Evolutionary conservation across 108 stramenopile species (phyloP), one percentile per base, ranked within the genome.

Genomic region (Cyclotella kingstonii): DNA sequence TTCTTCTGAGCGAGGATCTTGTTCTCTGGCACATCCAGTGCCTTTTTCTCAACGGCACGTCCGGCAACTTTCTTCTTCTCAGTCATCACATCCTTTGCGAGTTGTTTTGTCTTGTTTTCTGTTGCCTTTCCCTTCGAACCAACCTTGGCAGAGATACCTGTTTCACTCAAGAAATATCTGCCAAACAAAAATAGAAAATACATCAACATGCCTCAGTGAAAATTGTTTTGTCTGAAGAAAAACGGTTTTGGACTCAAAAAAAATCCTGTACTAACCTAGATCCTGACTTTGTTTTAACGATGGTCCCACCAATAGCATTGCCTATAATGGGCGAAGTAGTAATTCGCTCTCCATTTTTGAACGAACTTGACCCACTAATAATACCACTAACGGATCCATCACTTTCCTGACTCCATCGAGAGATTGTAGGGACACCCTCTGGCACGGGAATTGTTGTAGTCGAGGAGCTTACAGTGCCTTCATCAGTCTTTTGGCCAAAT

Each of bases 361-460:
- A 78, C 10, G 58, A 36, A 22, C 33, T 45, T 1, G 77, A 73
- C 17, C 77, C 77, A 17, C 50, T 54, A 25, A 78, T 66, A 6
- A 58, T 19, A 19, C 76, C 76, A 19, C 63, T 70, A 27, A 80
- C 67, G 5, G 63, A 62, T 39, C 86, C 86, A 75, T 91, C 86
- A 10, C 73, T 49, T 29, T 75, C 59, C 62, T 78, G 54, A 39
- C 65, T 73, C 90, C 90, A 91, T 27, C 51, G 49, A 21, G 74
- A 63, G 5, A 76, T 68, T 10, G 60, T 59, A 26, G 74, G 68
- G 15, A 76, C 61, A 42, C 73, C 73, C 29, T 42, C 49, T 5
- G 74, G 74, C 25, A 55, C 59, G 28, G 53, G 10, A 9, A 53
- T 43, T 8, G 29, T 4, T 30, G 54, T 34, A 15, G 61, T 27